Evolutionary conservation across 306 rosid species (phyloP), one percentile per base, ranked within the genome.

Genomic region (Pterocarpus santalinus): DNA sequence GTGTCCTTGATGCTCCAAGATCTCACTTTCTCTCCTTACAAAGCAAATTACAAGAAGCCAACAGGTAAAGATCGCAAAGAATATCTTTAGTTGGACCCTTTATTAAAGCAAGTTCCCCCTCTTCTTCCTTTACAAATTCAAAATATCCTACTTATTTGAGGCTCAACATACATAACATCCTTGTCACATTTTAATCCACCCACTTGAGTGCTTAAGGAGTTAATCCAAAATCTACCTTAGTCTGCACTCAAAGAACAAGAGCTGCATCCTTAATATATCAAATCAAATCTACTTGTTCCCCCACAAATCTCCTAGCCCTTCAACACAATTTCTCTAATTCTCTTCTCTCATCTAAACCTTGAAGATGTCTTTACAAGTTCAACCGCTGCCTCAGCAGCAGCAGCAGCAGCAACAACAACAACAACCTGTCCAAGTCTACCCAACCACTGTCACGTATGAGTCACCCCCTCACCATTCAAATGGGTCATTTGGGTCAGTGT

Each of bases 401-500:
- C 28, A 22, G 28, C 28, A 22, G 69, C 92, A 74, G 56, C 94
- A 80, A 2, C 90, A 83, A 52, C 92, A 85, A 2, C 90, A 85
- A 53, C 95, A 87, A 58, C 91, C 95, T 14, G 87, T 84, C 1
- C 82, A 90, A 58, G 92, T 89, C 58, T 95, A 93, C 64, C 99
- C 99, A 13, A 85, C 83, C 79, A 87, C 83, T 15, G 78, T 75
- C 16, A 84, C 88, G 44, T 74, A 84, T 8, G 87, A 84, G 61
- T 85, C 90, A 13, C 79, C 95, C n/a, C 73, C 88, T 14, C 90
- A 95, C 68, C 95, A 91, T 73, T 89, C 99, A 44, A 87, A 85
- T 81, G 98, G 97, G 5, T 93, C 98, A 1, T 95, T 95, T 65
- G 99, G 98, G 70, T 78, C 96, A 8, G 99, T 95, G 44, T 95